phyloP scores from a whole-genome alignment of 1,139 yeast genomes.

The Scheffersomyces titani region DNA sequence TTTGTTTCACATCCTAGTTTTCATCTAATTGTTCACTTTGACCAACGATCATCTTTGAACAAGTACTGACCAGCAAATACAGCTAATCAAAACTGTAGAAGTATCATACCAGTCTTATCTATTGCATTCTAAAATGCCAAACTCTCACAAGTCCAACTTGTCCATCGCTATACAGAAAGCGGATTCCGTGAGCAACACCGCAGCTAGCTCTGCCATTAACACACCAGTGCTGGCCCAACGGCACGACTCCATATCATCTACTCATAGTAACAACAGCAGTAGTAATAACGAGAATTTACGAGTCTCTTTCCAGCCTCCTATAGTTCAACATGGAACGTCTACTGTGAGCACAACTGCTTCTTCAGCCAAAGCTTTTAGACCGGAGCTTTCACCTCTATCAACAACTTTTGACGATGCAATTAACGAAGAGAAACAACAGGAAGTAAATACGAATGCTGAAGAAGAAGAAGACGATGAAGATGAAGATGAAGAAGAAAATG shows the following conservation, averaged over 20 bases:
- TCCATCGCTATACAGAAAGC: constrained; percentile 51
- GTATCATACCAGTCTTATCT: background rate
- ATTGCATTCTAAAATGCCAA: constrained; percentile 26
- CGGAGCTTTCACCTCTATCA: constrained; percentile 37
- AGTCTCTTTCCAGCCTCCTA: constrained; percentile 1
- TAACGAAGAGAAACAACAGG: constrained; percentile 2
- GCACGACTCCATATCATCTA: background rate
- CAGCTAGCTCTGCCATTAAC: constrained; percentile 8
- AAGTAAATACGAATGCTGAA: background rate
- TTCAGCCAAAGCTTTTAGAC: constrained; percentile 33
- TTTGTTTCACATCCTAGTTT: background rate
- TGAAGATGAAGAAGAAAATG: constrained; percentile 32
- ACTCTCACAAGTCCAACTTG: constrained; percentile 42
- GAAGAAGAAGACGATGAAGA: constrained; percentile 22
- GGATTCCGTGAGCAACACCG: constrained; percentile 18
- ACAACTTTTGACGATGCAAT: constrained; percentile 27
- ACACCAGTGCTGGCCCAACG: background rate
- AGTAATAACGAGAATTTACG: constrained; percentile 1
- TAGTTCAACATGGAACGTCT: constrained; percentile 13
- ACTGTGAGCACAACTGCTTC: constrained; percentile 21
- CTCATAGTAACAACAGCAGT: constrained; percentile 3
- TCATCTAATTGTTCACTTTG: background rate
- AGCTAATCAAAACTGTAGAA: background rate
- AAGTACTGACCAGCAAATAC: too few species aligned
- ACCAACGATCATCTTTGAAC: background rate